Percentiles rank a stretch among this genome's conserved stretches.
phyloP scores from a whole-genome alignment of 345 rosid species.

The Populus simonii region DNA sequence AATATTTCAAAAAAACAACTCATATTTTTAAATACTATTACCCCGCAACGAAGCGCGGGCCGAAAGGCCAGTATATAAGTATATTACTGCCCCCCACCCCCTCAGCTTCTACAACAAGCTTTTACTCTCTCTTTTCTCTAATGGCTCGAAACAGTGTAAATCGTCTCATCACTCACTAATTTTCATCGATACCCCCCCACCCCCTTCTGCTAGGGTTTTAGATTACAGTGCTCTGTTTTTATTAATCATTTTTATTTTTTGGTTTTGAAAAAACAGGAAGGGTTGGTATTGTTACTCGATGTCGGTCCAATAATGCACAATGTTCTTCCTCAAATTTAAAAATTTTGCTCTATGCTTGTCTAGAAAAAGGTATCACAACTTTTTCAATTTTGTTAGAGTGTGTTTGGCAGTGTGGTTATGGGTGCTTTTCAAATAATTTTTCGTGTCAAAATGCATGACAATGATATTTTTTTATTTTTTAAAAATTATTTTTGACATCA shows the following conservation, averaged over 20 bases:
- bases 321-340: conserved; percentile 61
- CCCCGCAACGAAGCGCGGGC: too few species aligned
- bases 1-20: too few species aligned
- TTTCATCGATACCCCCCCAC: background rate
- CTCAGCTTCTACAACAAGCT: conserved; percentile 32
- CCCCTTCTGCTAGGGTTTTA: background rate
- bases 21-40: too few species aligned
- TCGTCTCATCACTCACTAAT: background rate
- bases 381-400: too few species aligned
- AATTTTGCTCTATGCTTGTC: conserved; percentile 60
- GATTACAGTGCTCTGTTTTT: background rate
- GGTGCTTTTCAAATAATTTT: too few species aligned
- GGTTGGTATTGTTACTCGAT: conserved; percentile 69
- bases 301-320: conserved; percentile 81
- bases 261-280: conserved; percentile 48
- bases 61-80: too few species aligned
- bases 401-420: too few species aligned
- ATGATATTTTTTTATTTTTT: too few species aligned
- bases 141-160: conserved; percentile 83
- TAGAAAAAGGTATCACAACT: conserved; percentile 61
- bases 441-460: too few species aligned
- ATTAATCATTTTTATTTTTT: background rate
- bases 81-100: too few species aligned
- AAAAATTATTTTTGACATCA: too few species aligned
- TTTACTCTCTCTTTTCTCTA: background rate